Evolutionary conservation across 176 grass and related monocot genomes (phyloP).

Genomic region (Elymus sibiricus): DNA sequence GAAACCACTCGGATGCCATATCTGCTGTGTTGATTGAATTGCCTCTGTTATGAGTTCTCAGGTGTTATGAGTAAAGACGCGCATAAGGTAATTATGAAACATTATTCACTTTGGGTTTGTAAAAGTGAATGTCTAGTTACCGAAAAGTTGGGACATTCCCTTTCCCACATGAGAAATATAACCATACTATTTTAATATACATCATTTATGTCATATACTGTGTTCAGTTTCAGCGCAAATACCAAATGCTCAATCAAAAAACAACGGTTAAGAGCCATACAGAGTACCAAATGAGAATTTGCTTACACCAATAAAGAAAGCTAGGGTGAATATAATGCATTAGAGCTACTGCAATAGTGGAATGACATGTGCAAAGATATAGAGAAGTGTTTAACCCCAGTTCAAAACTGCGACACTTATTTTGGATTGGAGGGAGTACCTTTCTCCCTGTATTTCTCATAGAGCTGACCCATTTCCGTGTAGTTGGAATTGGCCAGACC

Average conservation of each 20-base stretch:
- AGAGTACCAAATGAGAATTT: neutral
- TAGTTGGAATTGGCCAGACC: conserved; percentile 65
- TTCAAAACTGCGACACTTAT: too few relatives aligned
- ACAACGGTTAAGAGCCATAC: neutral
- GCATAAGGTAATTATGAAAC: neutral
- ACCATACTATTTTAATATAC: neutral
- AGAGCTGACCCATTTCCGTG: conserved; percentile 37
- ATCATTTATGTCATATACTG: neutral
- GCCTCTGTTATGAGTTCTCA: neutral
- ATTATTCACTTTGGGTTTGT: neutral
- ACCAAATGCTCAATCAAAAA: neutral
- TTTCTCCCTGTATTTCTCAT: conserved; percentile 49
- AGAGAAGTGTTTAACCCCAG: neutral
- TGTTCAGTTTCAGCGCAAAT: neutral
- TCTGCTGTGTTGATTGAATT: neutral
- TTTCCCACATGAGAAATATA: neutral
- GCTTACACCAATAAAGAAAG: neutral
- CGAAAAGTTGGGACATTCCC: neutral
- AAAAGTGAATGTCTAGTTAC: neutral
- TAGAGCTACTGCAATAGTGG: neutral
- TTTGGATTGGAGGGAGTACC: conserved; percentile 1
- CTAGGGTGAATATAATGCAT: neutral
- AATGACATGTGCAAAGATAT: neutral
- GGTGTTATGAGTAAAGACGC: neutral
- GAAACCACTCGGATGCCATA: neutral